Evolutionary conservation across 2,329 filamentous ascomycete genomes (phyloP).

Genomic region (Aspergillus caelatus): DNA sequence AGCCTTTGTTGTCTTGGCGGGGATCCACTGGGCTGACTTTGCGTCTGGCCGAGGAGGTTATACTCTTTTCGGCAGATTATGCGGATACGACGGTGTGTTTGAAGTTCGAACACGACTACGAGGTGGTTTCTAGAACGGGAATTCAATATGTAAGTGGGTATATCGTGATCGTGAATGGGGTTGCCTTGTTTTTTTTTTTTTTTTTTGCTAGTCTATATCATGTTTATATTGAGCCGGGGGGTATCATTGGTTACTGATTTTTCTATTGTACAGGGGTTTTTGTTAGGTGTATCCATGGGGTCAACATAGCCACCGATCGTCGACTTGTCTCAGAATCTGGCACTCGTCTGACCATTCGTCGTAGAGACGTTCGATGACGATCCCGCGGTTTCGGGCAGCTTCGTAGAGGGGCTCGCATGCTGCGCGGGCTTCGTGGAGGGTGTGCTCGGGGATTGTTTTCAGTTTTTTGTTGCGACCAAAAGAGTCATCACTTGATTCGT

Average conservation of each 20-base stretch:
- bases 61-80: not conserved
- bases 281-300: not conserved
- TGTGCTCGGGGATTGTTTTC: constrained; percentile 5
- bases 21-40: not conserved
- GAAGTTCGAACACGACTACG: not conserved
- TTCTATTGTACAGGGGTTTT: not conserved
- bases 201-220: not conserved
- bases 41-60: not conserved
- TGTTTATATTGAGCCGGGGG: not conserved
- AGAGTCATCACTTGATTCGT: not conserved
- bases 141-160: not conserved
- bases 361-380: constrained; percentile 20
- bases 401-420: constrained; percentile 24
- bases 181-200: not conserved
- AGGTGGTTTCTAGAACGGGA: not conserved
- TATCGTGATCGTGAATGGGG: not conserved
- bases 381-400: constrained; percentile 19
- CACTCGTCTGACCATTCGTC: constrained; percentile 18
- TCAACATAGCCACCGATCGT: constrained; percentile 23
- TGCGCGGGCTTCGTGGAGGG: constrained; percentile 17
- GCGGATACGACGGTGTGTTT: not conserved
- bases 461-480: not conserved
- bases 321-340: constrained; percentile 18
- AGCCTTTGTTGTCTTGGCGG: not conserved
- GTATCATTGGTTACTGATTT: not conserved